Conservation (phyloP, 148 eudicot species). For the Silene uniflora region DNA sequence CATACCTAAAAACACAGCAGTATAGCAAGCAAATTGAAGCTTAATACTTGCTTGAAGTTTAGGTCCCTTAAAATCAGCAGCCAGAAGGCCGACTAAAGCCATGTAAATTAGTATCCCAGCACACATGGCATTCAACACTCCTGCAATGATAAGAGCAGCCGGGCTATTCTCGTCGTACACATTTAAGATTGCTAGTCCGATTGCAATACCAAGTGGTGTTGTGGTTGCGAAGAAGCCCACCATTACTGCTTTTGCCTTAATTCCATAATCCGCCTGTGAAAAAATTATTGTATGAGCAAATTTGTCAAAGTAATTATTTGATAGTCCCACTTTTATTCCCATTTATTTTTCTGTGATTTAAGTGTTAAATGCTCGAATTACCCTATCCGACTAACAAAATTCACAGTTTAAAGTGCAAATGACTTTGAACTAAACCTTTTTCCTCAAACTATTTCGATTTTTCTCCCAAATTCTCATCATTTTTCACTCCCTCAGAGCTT, state of each 20-base stretch:
- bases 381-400: no score
- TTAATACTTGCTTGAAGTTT: constrained; percentile 46
- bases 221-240: constrained; percentile 49
- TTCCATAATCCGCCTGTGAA: constrained; percentile 42
- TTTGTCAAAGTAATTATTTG: no score
- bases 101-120: constrained; percentile 56
- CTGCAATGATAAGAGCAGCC: constrained; percentile 45
- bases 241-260: constrained; percentile 45
- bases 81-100: constrained; percentile 62
- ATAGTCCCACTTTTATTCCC: no score
- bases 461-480: no score
- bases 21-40: constrained; percentile 39
- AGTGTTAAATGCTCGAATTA: no score
- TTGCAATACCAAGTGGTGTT: constrained; percentile 52
- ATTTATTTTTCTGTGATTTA: no score
- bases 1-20: constrained; percentile 42
- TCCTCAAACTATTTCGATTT: no score
- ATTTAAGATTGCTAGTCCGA: constrained; percentile 38
- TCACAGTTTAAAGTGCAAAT: no score
- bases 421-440: no score
- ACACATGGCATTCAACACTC: constrained; percentile 46
- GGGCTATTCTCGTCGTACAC: constrained; percentile 53
- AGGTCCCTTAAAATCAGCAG: constrained; percentile 48
- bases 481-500: no score
- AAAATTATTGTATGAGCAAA: no score